A percentile compares a stretch with the other conserved stretches of the same genome.
Conservation (phyloP, 129 eudicot species). For the Silybum marianum region DNA sequence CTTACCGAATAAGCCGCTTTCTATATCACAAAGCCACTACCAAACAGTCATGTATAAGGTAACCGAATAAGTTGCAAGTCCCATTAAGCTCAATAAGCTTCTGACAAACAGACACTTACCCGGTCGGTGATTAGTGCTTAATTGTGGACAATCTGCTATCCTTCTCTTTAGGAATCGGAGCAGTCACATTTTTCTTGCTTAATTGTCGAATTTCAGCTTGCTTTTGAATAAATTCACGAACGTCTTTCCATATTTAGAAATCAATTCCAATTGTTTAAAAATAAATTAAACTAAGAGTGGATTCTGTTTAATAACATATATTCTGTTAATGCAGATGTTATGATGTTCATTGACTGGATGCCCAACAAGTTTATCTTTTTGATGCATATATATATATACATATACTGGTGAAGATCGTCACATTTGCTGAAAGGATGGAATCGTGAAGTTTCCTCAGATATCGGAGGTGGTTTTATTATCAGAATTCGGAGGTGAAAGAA, state of each 20-base stretch:
- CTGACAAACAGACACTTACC: no score
- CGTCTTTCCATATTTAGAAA: background rate
- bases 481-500: slow-evolving; percentile 1
- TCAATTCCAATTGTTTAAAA: background rate
- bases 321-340: slow-evolving; percentile 18
- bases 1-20: no score
- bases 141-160: no score
- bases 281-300: background rate
- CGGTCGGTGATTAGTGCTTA: no score
- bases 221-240: background rate
- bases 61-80: no score
- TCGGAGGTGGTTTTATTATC: background rate
- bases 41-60: no score
- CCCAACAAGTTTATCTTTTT: background rate
- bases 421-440: background rate
- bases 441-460: background rate
- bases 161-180: background rate
- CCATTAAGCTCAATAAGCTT: no score
- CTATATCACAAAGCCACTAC: no score
- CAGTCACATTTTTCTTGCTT: background rate
- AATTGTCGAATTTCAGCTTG: background rate
- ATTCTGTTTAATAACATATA: background rate
- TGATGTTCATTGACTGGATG: background rate
- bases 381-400: background rate
- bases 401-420: background rate